Evolutionary conservation across 768 basidiomycete species (phyloP), one percentile per base, ranked within the genome.

Genomic region (Leccinellum rugosiceps): DNA sequence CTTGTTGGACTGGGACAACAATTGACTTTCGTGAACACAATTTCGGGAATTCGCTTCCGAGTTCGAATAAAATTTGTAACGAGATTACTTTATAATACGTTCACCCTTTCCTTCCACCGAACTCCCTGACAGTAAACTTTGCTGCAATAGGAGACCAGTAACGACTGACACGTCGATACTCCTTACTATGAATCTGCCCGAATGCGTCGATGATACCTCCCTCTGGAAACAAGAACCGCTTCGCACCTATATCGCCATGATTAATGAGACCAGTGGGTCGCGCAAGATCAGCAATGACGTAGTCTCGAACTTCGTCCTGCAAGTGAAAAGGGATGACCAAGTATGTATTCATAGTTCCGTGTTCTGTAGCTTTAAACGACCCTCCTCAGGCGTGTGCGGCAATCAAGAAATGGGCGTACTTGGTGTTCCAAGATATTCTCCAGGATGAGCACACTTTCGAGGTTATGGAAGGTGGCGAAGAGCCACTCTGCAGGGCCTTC

Each of bases 161-260:
- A 35, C 34, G 15, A 6, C 17, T 17, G 34, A 17, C 34, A 17
- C 35, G 35, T n/a, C 35, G 28, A 48, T 8, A 25, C 31, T 19
- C 50, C 21, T 31, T 25, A 28, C 28, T 6, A 68, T 68, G 67
- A 59, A 69, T 53, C 52, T 55, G 28, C 69, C 63, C 2, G 1
- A 15, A n/a, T 8, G 10, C 7, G 26, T 57, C 32, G n/a, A 65
- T 8, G 71, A 71, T 21, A 30, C 38, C 6, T 69, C 63, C 26
- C 62, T 71, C 56, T 21, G 63, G 23, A 1, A 58, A 4, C 53
- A 71, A 11, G 69, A 67, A 45, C 69, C 62, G 26, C 58, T 73
- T 30, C 7, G 48, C 31, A 44, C 1, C 25, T 8, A 43, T 47
- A 30, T 65, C 47, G 0, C 49, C 23, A 10, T 61, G n/a, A 6